These are phyloP conservation scores for Orbilia blumenaviensis DNA, from an alignment of 2,329 filamentous ascomycete genomes.

Conservation along the genomic window DNA sequence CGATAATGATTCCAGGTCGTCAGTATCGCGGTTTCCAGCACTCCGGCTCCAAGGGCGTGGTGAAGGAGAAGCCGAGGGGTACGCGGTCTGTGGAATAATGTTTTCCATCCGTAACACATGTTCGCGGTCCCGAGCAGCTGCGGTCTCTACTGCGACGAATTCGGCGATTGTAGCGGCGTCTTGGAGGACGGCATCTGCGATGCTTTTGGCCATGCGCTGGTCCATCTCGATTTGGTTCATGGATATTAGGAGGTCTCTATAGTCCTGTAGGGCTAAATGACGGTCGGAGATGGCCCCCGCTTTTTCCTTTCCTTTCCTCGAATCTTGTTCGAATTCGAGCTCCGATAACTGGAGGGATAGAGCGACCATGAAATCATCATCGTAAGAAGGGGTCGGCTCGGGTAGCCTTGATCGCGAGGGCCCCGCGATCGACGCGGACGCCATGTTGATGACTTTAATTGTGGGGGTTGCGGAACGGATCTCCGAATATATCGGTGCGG, in stretches of 20 bases:
- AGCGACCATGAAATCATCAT: constrained; percentile 32
- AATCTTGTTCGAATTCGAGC: constrained; percentile 14
- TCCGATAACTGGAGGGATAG: constrained; percentile 30
- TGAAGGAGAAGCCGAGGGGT: not conserved
- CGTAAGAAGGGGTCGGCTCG: not conserved
- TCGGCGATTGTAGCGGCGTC: constrained; percentile 10
- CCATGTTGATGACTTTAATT: no score
- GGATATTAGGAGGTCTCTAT: constrained; percentile 3
- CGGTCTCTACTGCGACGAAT: constrained; percentile 6
- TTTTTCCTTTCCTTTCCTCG: constrained; percentile 27
- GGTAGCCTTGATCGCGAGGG: not conserved
- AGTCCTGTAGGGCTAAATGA: constrained; percentile 23
- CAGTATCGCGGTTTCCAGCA: not conserved
- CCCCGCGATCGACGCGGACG: not conserved
- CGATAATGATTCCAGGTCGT: constrained; percentile 8
- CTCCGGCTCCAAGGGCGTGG: not conserved
- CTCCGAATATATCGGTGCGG: no score
- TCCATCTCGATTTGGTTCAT: constrained; percentile 27
- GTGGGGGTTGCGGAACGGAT: no score
- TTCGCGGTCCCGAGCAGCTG: constrained; percentile 16
- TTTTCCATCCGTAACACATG: constrained; percentile 22
- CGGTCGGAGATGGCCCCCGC: constrained; percentile 5
- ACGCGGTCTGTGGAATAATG: not conserved
- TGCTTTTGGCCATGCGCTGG: constrained; percentile 37
- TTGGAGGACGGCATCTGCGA: constrained; percentile 19